Evolutionary conservation across 495 filamentous ascomycete genomes (phyloP), one percentile per base, ranked within the genome.

Genomic region (Rusavskia elegans): DNA sequence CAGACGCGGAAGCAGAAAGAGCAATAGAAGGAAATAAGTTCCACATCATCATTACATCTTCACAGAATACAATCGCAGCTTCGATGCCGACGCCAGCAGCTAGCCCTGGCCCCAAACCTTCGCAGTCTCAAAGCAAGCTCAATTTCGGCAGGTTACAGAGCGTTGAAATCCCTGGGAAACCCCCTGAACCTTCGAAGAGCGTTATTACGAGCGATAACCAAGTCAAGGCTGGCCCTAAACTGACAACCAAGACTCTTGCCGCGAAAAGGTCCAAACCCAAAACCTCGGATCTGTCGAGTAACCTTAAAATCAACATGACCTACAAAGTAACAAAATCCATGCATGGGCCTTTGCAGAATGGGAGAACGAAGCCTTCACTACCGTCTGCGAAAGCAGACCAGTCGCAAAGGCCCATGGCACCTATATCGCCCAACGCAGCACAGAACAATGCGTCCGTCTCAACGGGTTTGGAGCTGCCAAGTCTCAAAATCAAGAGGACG

Each of bases 81-180:
- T 20, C 66, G 62, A 79, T 85, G 45, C 74, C 78, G n/a, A 86
- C 82, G 13, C 83, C 84, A 45, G 73, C 71, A 54, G 71, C 75
- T 0, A 81, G 71, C 55, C 79, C 75, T 53, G 67, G 63, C 68
- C 72, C 70, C 76, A 48, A 72, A 65, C 61, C 61, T 67, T 58
- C 57, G 75, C 58, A 68, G 71, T 56, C 27, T 49, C 53, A 32
- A 44, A 66, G 41, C 59, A 59, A 50, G 52, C 60, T 46, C 45
- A 53, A 25, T 35, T 55, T 59, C 45, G 54, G 44, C 48, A 40
- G 46, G 27, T 44, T 58, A 32, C 3, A 55, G 37, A 44, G 59
- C 50, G 21, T n/a, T 30, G 4, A 53, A 52, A 8, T 46, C 19
- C 55, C 56, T 13, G 58, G 64, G 51, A 60, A 49, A 53, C 56